These are phyloP conservation scores for Solanum hybrid DNA, from an alignment of 305 asterid species.

Conservation along the genomic window DNA sequence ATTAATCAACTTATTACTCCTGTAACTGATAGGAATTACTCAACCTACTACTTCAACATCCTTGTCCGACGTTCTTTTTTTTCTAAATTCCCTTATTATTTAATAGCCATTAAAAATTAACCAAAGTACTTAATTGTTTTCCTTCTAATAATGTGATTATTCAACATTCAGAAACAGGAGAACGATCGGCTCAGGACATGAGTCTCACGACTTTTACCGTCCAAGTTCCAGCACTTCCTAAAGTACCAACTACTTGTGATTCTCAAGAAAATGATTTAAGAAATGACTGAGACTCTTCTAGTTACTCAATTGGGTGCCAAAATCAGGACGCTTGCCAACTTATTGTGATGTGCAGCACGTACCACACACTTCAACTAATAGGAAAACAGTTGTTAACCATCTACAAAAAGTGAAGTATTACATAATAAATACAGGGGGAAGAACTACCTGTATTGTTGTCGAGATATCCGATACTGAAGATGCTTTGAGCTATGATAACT, in stretches of 20 bases:
- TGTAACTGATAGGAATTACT: background rate
- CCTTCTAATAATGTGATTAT: background rate
- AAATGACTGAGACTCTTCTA: background rate
- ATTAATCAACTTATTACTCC: background rate
- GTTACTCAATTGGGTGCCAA: background rate
- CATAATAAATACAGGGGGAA: background rate
- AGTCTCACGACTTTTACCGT: background rate
- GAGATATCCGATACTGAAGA: conserved; percentile 41
- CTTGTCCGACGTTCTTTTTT: background rate
- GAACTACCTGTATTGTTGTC: conserved; percentile 50
- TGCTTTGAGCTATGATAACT: conserved; percentile 86
- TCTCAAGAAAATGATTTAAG: background rate
- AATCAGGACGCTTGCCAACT: background rate
- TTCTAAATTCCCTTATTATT: background rate
- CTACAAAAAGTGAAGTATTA: background rate
- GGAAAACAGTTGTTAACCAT: background rate
- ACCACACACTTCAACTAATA: background rate
- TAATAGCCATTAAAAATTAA: background rate
- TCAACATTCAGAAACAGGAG: background rate
- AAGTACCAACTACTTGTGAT: background rate
- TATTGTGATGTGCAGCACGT: background rate
- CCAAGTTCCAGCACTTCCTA: background rate
- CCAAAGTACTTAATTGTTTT: background rate
- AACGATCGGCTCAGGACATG: background rate
- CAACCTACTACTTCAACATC: background rate